Conservation (phyloP, 192 early-diverging fungal genomes). For the Podila minutissima region DNA sequence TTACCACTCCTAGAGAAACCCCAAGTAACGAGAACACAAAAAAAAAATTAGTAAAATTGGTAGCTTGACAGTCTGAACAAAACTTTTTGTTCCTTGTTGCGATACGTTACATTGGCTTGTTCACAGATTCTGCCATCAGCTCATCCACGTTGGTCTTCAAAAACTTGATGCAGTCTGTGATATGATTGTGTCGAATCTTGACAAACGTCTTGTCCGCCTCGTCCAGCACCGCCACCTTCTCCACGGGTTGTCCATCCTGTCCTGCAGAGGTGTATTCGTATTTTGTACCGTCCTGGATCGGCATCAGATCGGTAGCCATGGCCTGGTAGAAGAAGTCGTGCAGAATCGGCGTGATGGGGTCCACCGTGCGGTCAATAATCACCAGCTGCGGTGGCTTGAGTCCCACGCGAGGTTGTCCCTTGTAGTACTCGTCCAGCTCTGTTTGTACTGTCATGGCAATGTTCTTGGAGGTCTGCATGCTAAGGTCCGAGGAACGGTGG, state of each 20-base stretch:
- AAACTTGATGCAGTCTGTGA: slow-evolving; percentile 80
- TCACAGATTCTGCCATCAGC: slow-evolving; percentile 63
- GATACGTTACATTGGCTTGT: slow-evolving; percentile 19
- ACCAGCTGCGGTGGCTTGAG: slow-evolving; percentile 67
- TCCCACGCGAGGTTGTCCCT: slow-evolving; percentile 72
- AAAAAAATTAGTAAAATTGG: neutral
- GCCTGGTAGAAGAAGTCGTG: slow-evolving; percentile 99
- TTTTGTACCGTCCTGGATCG: slow-evolving; percentile 69
- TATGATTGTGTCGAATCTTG: slow-evolving; percentile 82
- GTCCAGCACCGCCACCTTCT: slow-evolving; percentile 67
- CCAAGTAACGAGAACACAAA: neutral
- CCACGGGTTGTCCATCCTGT: slow-evolving; percentile 59
- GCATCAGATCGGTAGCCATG: slow-evolving; percentile 91
- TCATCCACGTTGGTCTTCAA: slow-evolving; percentile 77
- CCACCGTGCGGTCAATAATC: slow-evolving; percentile 91
- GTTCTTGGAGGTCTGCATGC: slow-evolving; percentile 70
- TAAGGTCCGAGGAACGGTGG: slow-evolving; percentile 77
- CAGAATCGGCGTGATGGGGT: slow-evolving; percentile 89
- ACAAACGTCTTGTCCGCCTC: slow-evolving; percentile 85
- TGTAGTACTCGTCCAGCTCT: slow-evolving; percentile 86
- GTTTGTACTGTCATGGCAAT: slow-evolving; percentile 85
- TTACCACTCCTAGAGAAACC: slow-evolving; percentile 36
- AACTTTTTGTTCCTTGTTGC: neutral
- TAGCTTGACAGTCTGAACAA: no score
- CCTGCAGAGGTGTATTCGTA: slow-evolving; percentile 65